Conservation (phyloP, 2,329 filamentous ascomycete genomes). For the Calonectria pseudoturangicola region DNA sequence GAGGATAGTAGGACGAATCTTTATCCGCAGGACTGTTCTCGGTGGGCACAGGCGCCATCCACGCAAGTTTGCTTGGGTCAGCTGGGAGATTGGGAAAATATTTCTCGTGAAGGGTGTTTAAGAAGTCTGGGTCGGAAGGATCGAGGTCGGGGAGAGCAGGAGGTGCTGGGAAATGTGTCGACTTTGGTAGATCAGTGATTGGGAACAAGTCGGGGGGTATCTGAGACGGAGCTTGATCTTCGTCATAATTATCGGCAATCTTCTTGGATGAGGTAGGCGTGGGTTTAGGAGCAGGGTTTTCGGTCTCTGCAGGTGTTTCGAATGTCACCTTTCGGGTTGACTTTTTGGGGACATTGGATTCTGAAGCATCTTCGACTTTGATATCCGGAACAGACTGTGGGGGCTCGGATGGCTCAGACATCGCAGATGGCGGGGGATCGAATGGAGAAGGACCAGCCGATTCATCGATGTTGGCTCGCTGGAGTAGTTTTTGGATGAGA, state of each 20-base stretch:
- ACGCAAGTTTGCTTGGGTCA: slow-evolving; percentile 89
- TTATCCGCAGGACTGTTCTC: slow-evolving; percentile 78
- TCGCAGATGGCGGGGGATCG: slow-evolving; percentile 57
- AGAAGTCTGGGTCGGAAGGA: slow-evolving; percentile 87
- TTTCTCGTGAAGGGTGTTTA: slow-evolving; percentile 88
- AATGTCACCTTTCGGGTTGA: slow-evolving; percentile 26
- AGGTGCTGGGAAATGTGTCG: slow-evolving; percentile 78
- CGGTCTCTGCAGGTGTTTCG: slow-evolving; percentile 1
- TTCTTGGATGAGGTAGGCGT: slow-evolving; percentile 50
- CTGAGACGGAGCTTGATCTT: slow-evolving; percentile 65
- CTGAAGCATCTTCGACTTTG: slow-evolving; percentile 59
- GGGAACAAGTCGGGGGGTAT: slow-evolving; percentile 66
- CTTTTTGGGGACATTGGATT: slow-evolving; percentile 33
- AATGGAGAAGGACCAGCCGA: slow-evolving; percentile 65
- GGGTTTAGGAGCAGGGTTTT: slow-evolving; percentile 5
- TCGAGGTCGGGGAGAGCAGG: slow-evolving; percentile 82
- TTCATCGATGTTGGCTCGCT: slow-evolving; percentile 85
- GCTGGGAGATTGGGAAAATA: slow-evolving; percentile 94
- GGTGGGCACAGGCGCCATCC: slow-evolving; percentile 87
- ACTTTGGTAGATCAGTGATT: slow-evolving; percentile 62
- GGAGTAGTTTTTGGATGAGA: slow-evolving; percentile 85
- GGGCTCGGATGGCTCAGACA: slow-evolving; percentile 41
- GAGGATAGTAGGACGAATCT: slow-evolving; percentile 88
- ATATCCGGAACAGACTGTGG: slow-evolving; percentile 55
- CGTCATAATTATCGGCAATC: slow-evolving; percentile 60